Evolutionary conservation across 139 green algal species (phyloP).

Genomic region (Asterochloris erici): DNA sequence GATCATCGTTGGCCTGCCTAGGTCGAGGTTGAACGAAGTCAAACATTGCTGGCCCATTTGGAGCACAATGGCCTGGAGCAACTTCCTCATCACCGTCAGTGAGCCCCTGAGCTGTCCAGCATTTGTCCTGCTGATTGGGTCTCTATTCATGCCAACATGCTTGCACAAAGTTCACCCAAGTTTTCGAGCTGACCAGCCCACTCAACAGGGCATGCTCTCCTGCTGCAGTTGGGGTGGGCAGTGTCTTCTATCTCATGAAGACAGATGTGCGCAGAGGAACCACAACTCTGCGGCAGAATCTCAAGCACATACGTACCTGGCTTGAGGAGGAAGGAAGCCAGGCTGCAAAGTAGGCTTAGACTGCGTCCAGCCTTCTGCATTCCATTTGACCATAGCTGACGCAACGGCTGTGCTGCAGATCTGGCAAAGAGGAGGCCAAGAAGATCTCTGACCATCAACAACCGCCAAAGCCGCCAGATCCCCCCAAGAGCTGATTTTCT

Average conservation of each 20-base stretch:
- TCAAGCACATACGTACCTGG: conserved; percentile 43
- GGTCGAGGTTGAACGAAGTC: too few relatives aligned
- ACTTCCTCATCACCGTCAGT: conserved; percentile 32
- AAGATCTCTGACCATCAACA: conserved; percentile 9
- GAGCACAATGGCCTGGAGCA: conserved; percentile 28
- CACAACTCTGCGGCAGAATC: conserved; percentile 37
- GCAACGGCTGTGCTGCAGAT: not conserved
- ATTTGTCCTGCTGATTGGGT: not conserved
- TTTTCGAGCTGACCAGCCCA: not conserved
- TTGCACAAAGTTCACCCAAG: not conserved
- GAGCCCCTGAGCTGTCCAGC: conserved; percentile 13
- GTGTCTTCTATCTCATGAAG: conserved; percentile 47
- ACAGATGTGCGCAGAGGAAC: conserved; percentile 35
- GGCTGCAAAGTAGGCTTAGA: conserved; percentile 5
- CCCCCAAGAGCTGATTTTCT: not conserved
- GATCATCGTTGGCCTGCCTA: too few relatives aligned
- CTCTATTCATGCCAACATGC: not conserved
- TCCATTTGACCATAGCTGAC: not conserved
- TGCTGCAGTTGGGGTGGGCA: conserved; percentile 41
- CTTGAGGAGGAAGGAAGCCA: conserved; percentile 36
- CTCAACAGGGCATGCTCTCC: not conserved
- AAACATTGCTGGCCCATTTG: too few relatives aligned
- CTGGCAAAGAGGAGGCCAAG: not conserved
- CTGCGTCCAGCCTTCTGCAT: too few relatives aligned
- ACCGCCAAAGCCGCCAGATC: not conserved